These are phyloP conservation scores for Cercis canadensis DNA, from an alignment of 306 rosid species.

Conservation along the genomic window DNA sequence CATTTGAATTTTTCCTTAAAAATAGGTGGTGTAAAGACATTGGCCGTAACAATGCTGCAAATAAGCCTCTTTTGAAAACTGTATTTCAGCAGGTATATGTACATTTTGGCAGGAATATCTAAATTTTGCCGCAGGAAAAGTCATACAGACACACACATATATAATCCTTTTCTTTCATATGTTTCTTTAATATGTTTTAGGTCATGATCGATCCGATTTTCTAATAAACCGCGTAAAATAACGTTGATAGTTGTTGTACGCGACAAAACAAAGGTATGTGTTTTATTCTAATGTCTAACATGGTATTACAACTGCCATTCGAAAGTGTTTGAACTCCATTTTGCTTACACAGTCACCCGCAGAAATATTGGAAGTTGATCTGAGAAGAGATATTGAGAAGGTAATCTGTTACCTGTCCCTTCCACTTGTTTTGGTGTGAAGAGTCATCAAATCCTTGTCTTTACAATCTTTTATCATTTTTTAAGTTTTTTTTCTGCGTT, in stretches of 20 bases:
- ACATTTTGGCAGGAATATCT: background rate
- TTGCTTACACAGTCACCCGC: too few species aligned
- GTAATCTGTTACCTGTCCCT: slow-evolving; percentile 27
- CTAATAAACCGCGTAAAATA: slow-evolving; percentile 61
- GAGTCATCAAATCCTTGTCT: background rate
- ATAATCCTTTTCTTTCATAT: background rate
- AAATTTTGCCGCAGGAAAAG: too few species aligned
- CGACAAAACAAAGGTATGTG: too few species aligned
- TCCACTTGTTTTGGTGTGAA: background rate
- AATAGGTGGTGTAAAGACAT: slow-evolving; percentile 78
- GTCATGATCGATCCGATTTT: slow-evolving; percentile 78
- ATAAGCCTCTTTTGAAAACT: slow-evolving; percentile 68
- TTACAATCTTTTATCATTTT: background rate
- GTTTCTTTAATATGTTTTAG: slow-evolving; percentile 29
- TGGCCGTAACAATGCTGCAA: slow-evolving; percentile 77
- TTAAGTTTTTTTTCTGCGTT: too few species aligned
- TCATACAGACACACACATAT: too few species aligned
- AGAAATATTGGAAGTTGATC: slow-evolving; percentile 40
- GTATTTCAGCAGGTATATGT: slow-evolving; percentile 63
- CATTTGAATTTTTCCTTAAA: background rate
- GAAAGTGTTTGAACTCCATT: too few species aligned
- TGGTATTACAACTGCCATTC: too few species aligned
- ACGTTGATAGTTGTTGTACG: slow-evolving; percentile 42
- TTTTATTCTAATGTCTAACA: too few species aligned
- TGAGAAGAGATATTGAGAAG: slow-evolving; percentile 48